Evolutionary conservation across 1,284 basidiomycete genomes (phyloP), one percentile per base, ranked within the genome.

Genomic region (Cryptococcus hybrid): DNA sequence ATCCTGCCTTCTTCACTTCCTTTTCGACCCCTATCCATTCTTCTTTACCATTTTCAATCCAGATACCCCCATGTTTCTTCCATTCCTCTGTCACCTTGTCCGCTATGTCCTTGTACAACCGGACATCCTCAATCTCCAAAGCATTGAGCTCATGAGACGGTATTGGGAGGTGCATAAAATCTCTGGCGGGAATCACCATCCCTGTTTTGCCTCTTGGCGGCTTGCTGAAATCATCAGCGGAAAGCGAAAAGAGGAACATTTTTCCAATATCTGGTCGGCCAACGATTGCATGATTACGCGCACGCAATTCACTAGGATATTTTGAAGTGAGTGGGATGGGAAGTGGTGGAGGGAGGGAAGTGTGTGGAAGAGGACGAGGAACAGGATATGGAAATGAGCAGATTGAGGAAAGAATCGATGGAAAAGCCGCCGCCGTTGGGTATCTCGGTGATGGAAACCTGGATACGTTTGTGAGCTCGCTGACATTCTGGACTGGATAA

Each of bases 61-160:
- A 69, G 11, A 65, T 57, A 2, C 74, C 72, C 0, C 69, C 69
- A 52, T 64, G 18, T 38, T 62, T 55, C 15, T 60, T 60, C 73
- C 73, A 77, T 37, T 51, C 52, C 35, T 40, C 49, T 49, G 88
- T 91, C 50, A 88, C 77, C 11, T 77, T 69, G 56, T 88, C 84
- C n/a, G 85, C 85, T 74, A 92, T 85, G 55, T 83, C 80, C 34
- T 86, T 84, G 11, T 85, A 83, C 68, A 88, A 86, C 6, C 84
- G 80, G 85, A 95, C 88, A 68, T 84, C 64, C 18, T 66, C 59
- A 12, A 55, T 24, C 58, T 78, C 77, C 5, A 24, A n/a, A 2
- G 62, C 51, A 2, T 61, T 66, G n/a, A 76, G 55, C 55, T 77
- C 75, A 60, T 79, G 76, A 12, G 64, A 56, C 1, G 83, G 82